Base-by-base conservation (phyloP, 2,329 filamentous ascomycete genomes). In the Exophiala spinifera region DNA sequence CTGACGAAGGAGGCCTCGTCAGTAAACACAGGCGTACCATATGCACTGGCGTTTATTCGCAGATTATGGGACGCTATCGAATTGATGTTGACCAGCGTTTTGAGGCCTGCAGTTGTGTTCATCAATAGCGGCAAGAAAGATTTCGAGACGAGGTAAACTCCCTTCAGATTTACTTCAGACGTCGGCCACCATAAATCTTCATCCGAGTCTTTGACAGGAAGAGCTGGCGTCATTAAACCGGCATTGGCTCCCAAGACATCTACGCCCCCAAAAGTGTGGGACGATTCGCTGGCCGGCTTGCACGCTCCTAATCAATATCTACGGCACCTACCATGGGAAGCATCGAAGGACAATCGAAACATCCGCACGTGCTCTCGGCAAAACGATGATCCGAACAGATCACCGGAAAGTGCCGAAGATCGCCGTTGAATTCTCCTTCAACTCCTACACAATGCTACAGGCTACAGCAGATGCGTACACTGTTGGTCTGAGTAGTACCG, bases 111-210 rank as follows among this genome's bases (percentile, higher is more conserved):
- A 7, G 20, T 14, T 3, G 46, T 49, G 17, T 68, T 67, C 57
- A 63, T 65, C 36, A 66, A 62, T 17, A 70, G 65, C 6, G 67
- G 67, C 19, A 67, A 67, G 37, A 64, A 63, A 6, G 42, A 51
- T 33, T 53, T 49, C 6, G 53, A 45, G 15, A 58, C 42, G 4
- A 63, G 49, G 36, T 67, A 56, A 0, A 63, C 65, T 0, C 79
- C 79, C 44, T 73, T 76, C 17, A 81, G 63, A 55, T 82, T 82
- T 51, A 80, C 73, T 34, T 79, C 74, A 63, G 73, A 77, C 25
- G 72, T 71, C 23, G 61, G 64, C 72, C 74, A 78, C 69, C 76
- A 81, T 13, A 72, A 71, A 1, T 67, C 64, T 4, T 64, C 53
- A 15, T 65, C 61, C 7, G 54, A 53, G 20, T 69, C 67, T 4